Base-by-base conservation (phyloP, 1,284 basidiomycete species). In the Peniophora sp. region DNA sequence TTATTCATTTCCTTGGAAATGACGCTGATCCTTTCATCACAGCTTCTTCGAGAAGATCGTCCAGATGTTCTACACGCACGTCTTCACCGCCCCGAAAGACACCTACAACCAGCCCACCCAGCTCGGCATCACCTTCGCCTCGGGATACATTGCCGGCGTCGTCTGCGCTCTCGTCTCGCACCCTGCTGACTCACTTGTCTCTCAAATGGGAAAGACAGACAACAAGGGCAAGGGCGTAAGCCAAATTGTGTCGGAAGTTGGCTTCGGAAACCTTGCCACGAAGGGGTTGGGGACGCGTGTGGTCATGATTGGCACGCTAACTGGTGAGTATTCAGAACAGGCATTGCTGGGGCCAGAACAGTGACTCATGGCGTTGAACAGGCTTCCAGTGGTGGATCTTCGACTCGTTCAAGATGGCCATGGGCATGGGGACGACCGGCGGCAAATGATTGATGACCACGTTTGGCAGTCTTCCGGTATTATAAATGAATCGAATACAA, bases 341-440 rank as follows among this genome's bases (percentile, higher is more conserved):
- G 12, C 5, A 5, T 32, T 32, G 27, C 27, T 32, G 27, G n/a
- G n/a, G n/a, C n/a, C n/a, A n/a, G n/a, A n/a, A n/a, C n/a, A n/a
- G n/a, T n/a, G n/a, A n/a, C n/a, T n/a, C n/a, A 17, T 41, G 20
- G 27, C 6, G 12, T 32, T 22, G 57, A 35, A 46, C 52, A 57
- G 75, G 87, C 61, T 89, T 90, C 85, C 87, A 90, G 74, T 90
- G 87, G 87, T 90, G 87, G 87, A 90, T 90, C 68, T 90, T 89
- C 65, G 87, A 90, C 62, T 71, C 77, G 49, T 90, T 88, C 79
- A 91, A 90, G 76, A 57, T 78, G 24, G 64, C 82, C 50, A 85
- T 90, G 81, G 88, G 88, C 59, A 72, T 88, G 64, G 88, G 88
- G 51, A 91, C 88, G 47, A 88, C 88, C 32, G 88, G 87, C 72